These are phyloP conservation scores for Polyplosphaeria fusca DNA, from an alignment of 495 filamentous ascomycete species.

Conservation along the genomic window DNA sequence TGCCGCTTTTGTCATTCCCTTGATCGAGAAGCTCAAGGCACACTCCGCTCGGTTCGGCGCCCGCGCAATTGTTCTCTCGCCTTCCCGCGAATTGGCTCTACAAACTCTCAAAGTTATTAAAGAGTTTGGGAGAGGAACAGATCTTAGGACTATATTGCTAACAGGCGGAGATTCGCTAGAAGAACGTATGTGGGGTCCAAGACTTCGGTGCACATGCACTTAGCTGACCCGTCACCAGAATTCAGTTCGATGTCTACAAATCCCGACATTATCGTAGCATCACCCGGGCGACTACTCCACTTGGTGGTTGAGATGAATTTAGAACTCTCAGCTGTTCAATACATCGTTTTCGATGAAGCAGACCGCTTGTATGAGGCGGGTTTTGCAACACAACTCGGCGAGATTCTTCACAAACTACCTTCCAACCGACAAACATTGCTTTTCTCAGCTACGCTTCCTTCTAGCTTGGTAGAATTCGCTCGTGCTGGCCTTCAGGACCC, in stretches of 20 bases:
- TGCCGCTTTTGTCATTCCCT: background rate
- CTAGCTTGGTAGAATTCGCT: conserved; percentile 92
- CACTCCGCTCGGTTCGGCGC: conserved; percentile 83
- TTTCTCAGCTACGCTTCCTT: conserved; percentile 92
- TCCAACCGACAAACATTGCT: conserved; percentile 81
- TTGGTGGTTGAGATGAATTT: conserved; percentile 92
- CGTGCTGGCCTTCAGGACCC: conserved; percentile 90
- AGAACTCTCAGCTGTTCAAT: conserved; percentile 78
- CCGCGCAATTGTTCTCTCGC: conserved; percentile 81
- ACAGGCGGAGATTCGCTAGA: conserved; percentile 95
- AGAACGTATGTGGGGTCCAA: conserved; percentile 54
- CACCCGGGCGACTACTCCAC: conserved; percentile 92
- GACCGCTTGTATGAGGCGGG: conserved; percentile 98
- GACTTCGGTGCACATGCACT: background rate
- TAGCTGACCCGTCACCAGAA: conserved; percentile 41
- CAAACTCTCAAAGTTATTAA: conserved; percentile 96
- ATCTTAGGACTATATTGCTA: conserved; percentile 80
- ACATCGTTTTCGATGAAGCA: conserved; percentile 96
- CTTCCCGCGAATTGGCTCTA: conserved; percentile 85
- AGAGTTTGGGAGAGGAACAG: conserved; percentile 84
- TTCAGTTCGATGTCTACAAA: conserved; percentile 89
- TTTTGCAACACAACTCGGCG: conserved; percentile 85
- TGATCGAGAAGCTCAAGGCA: conserved; percentile 80
- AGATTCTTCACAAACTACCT: conserved; percentile 88
- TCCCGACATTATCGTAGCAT: conserved; percentile 94